A percentile compares a stretch with the other conserved stretches of the same genome.
phyloP scores from a whole-genome alignment of 78 protist genomes.

The Pigoraptor vietnamica region DNA sequence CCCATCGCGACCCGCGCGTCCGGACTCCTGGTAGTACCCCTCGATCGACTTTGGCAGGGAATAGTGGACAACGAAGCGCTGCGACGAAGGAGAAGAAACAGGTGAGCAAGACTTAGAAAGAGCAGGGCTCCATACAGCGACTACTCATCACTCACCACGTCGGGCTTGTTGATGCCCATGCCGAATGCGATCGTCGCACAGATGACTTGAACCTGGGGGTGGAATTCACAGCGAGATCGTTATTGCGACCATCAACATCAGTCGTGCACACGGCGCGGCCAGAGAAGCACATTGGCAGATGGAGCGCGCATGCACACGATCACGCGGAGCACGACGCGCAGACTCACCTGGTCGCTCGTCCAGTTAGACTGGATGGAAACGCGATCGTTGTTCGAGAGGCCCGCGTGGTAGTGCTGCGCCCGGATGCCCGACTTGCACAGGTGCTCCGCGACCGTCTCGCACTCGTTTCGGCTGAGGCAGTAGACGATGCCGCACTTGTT shows the following conservation, averaged over 20 bases:
- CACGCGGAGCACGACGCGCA: not conserved
- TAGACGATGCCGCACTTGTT: slow-evolving; percentile 88
- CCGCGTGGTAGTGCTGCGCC: slow-evolving; percentile 76
- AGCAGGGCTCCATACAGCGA: too few relatives aligned
- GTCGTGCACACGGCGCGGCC: not conserved
- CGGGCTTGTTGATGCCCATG: slow-evolving; percentile 96
- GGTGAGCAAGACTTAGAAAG: too few relatives aligned
- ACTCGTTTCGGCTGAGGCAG: slow-evolving; percentile 73
- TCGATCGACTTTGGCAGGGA: slow-evolving; percentile 95
- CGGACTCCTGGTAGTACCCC: slow-evolving; percentile 92
- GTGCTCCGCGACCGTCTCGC: slow-evolving; percentile 59
- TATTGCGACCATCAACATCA: too few relatives aligned
- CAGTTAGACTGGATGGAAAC: slow-evolving; percentile 60
- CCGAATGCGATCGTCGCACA: slow-evolving; percentile 98
- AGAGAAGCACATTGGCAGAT: not conserved
- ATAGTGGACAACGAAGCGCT: slow-evolving; percentile 94
- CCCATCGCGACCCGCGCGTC: slow-evolving; percentile 95
- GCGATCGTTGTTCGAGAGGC: slow-evolving; percentile 48
- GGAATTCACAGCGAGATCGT: too few relatives aligned
- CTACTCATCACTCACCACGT: too few relatives aligned
- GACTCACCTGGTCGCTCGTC: slow-evolving; percentile 24
- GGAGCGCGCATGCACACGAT: not conserved
- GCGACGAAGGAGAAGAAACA: too few relatives aligned
- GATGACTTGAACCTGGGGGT: slow-evolving; percentile 55
- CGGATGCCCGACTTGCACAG: slow-evolving; percentile 39